Evolutionary conservation across 2,329 filamentous ascomycete species (phyloP).

Genomic region (Mycosphaerella sp.): DNA sequence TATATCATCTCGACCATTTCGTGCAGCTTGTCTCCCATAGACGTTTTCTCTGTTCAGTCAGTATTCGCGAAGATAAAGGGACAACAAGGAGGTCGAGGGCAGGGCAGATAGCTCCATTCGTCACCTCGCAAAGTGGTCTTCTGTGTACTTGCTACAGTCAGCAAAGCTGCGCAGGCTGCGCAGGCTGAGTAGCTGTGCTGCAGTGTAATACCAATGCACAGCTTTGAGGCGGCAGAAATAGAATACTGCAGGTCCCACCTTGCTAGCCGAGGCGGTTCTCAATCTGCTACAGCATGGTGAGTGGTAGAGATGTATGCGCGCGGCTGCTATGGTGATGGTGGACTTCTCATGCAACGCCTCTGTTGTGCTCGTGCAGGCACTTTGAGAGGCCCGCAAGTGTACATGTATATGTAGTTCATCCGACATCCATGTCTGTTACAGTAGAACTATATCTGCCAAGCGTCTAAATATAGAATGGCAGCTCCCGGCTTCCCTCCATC

Average conservation of each 20-base stretch:
- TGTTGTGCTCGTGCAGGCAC: background rate
- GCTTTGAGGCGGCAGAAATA: constrained; percentile 6
- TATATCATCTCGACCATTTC: background rate
- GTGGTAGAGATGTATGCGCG: background rate
- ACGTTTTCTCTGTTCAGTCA: background rate
- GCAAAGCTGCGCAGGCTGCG: constrained; percentile 10
- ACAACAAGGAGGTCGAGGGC: background rate
- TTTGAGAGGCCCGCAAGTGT: too few relatives aligned
- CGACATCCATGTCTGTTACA: too few relatives aligned
- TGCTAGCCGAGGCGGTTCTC: background rate
- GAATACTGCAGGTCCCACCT: background rate
- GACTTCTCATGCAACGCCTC: constrained; percentile 4
- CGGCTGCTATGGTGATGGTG: background rate
- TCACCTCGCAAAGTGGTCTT: constrained; percentile 1
- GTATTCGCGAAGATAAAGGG: background rate
- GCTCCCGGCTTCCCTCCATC: too few relatives aligned
- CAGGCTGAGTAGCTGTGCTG: constrained; percentile 9
- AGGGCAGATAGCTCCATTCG: constrained; percentile 7
- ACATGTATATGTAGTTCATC: too few relatives aligned
- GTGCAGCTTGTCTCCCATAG: too few relatives aligned
- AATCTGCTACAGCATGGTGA: constrained; percentile 1
- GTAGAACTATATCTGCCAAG: too few relatives aligned
- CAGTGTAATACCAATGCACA: background rate
- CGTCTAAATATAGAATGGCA: too few relatives aligned
- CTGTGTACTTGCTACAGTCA: constrained; percentile 4